Conservation (phyloP, 140 eudicot species). For the Cichorium intybus region DNA sequence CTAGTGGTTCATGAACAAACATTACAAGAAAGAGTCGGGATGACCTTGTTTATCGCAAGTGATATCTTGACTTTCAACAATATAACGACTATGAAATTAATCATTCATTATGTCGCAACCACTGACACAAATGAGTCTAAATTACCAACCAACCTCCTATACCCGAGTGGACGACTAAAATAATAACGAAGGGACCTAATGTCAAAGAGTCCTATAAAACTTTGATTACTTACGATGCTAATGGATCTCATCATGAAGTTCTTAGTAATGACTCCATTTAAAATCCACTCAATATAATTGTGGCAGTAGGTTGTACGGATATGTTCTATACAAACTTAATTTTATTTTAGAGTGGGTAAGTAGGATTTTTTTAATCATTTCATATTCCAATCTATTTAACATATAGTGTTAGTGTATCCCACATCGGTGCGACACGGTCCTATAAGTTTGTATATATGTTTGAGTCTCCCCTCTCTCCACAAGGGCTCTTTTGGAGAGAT, state of each 20-base stretch:
- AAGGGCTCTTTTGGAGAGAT: too few species aligned
- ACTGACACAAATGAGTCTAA: background rate
- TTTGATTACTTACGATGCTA: background rate
- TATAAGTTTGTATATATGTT: too few species aligned
- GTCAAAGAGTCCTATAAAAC: background rate
- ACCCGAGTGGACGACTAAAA: constrained; percentile 1
- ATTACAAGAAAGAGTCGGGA: background rate
- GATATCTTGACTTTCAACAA: background rate
- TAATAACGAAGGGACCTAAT: background rate
- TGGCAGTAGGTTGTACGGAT: background rate
- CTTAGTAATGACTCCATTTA: background rate
- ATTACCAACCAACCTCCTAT: constrained; percentile 5
- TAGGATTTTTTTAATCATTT: too few species aligned
- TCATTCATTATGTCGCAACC: background rate
- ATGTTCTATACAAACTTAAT: too few species aligned
- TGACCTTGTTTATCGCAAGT: background rate
- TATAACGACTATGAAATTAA: background rate
- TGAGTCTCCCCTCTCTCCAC: too few species aligned
- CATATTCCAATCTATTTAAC: too few species aligned
- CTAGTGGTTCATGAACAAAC: background rate
- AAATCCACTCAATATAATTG: background rate
- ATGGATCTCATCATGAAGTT: constrained; percentile 15
- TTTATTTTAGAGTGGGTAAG: too few species aligned
- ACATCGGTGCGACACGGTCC: too few species aligned
- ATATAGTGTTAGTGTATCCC: too few species aligned